Conservation (phyloP, 2,329 filamentous ascomycete genomes). For the Sporothrix luriei region DNA sequence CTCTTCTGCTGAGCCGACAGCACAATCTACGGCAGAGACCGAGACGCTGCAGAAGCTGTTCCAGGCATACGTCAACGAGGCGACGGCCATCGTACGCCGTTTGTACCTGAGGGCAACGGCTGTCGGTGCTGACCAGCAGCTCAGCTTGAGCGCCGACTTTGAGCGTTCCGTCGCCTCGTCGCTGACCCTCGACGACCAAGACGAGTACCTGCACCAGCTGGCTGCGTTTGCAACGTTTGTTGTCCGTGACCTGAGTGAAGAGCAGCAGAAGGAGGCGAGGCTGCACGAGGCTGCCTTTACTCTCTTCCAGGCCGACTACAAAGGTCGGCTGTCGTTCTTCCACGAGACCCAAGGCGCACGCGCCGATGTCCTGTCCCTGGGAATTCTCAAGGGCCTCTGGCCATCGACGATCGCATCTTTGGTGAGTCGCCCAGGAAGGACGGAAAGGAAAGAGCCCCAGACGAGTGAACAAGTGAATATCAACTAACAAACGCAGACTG, state of each 20-base stretch:
- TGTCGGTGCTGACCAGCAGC: not conserved
- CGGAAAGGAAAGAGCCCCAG: not conserved
- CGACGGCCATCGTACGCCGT: conserved; percentile 45
- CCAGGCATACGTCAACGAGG: conserved; percentile 45
- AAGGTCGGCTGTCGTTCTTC: conserved; percentile 32
- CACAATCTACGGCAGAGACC: not conserved
- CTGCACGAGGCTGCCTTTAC: conserved; percentile 38
- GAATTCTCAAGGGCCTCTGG: conserved; percentile 42
- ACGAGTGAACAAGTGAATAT: not conserved
- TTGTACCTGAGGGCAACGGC: conserved; percentile 50
- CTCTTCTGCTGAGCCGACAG: not conserved
- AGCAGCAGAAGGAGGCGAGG: conserved; percentile 38
- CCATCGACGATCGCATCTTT: conserved; percentile 38
- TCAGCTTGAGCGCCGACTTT: conserved; percentile 35
- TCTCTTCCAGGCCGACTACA: conserved; percentile 36
- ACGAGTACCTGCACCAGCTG: conserved; percentile 38
- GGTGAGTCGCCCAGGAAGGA: conserved; percentile 31
- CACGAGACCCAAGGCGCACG: conserved; percentile 33
- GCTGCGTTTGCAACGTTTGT: conserved; percentile 41
- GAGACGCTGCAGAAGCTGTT: conserved; percentile 33
- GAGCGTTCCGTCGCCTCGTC: conserved; percentile 30
- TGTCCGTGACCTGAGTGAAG: conserved; percentile 38
- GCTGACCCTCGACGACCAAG: conserved; percentile 25
- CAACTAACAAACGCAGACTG: conserved; percentile 35
- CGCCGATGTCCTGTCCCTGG: conserved; percentile 37